These are phyloP conservation scores for Staphylotrichum tortipilum DNA, from an alignment of 495 filamentous ascomycete species.

Conservation along the genomic window DNA sequence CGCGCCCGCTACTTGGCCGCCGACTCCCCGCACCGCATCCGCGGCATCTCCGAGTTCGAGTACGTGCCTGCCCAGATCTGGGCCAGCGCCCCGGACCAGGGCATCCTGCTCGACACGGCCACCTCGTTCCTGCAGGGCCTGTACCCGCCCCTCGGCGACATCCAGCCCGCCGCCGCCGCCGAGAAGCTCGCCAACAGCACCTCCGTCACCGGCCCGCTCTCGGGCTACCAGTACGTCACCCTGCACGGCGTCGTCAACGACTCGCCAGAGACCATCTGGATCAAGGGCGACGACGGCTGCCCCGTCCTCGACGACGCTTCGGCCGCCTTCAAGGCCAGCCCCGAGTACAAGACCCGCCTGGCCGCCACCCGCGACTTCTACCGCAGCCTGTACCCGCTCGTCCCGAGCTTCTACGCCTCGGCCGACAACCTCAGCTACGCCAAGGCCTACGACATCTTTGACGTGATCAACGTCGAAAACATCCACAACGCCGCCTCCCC, in stretches of 20 bases:
- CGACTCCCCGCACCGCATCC: slow-evolving; percentile 13
- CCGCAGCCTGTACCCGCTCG: slow-evolving; percentile 7
- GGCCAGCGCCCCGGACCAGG: slow-evolving; percentile 14
- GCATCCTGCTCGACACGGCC: slow-evolving; percentile 19
- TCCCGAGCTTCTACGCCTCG: slow-evolving; percentile 5
- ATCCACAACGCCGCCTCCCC: slow-evolving; percentile 15
- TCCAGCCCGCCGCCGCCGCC: neutral
- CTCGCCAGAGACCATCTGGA: slow-evolving; percentile 16
- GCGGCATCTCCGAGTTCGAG: slow-evolving; percentile 14
- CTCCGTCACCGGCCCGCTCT: slow-evolving; percentile 7
- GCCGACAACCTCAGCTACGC: slow-evolving; percentile 8
- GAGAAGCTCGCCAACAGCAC: slow-evolving; percentile 15
- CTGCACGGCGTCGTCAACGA: slow-evolving; percentile 14
- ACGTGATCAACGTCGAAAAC: slow-evolving; percentile 16
- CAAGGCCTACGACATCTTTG: slow-evolving; percentile 19
- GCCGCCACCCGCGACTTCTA: slow-evolving; percentile 14
- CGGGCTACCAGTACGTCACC: slow-evolving; percentile 19
- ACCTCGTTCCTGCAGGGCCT: slow-evolving; percentile 19
- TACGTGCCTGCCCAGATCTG: slow-evolving; percentile 14
- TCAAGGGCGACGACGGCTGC: slow-evolving; percentile 17
- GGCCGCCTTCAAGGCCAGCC: neutral
- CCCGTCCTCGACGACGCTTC: slow-evolving; percentile 3
- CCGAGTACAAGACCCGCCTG: slow-evolving; percentile 5
- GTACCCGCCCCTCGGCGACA: slow-evolving; percentile 14
- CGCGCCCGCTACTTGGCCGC: slow-evolving; percentile 12